phyloP scores from a whole-genome alignment of 441 rosid species.

The Erodium moschatum region DNA sequence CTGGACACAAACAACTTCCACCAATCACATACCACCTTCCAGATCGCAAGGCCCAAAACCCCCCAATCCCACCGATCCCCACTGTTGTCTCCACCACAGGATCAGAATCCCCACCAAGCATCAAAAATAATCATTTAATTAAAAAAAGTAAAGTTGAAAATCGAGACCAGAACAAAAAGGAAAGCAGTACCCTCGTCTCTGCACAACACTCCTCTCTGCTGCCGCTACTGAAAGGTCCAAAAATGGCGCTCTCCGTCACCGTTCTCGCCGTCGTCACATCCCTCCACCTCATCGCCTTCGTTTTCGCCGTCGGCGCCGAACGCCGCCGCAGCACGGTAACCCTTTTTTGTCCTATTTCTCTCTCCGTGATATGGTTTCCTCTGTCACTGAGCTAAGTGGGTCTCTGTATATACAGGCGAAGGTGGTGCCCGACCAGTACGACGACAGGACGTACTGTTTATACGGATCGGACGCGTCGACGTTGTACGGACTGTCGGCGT shows the following conservation, averaged over 20 bases:
- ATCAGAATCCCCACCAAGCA: neutral
- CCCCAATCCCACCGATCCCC: neutral
- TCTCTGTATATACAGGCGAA: conserved; percentile 35
- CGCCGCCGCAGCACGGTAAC: conserved; percentile 81
- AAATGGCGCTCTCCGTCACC: conserved; percentile 62
- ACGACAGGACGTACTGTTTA: conserved; percentile 57
- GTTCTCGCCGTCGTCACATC: conserved; percentile 44
- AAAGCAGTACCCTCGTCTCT: too few species aligned
- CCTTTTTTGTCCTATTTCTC: neutral
- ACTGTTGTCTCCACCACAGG: neutral
- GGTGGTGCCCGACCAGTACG: conserved; percentile 61
- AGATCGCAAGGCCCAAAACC: neutral
- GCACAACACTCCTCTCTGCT: too few species aligned
- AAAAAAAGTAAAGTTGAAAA: too few species aligned
- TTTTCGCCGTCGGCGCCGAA: conserved; percentile 86
- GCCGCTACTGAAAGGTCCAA: too few species aligned
- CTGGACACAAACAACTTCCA: neutral
- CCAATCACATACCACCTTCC: neutral
- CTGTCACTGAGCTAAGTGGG: neutral
- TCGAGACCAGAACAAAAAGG: too few species aligned
- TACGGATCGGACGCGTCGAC: conserved; percentile 71
- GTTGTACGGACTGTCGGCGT: conserved; percentile 72
- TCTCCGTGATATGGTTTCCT: too few species aligned
- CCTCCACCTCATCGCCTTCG: conserved; percentile 82
- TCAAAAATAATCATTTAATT: too few species aligned